Evolutionary conservation across 2,329 filamentous ascomycete species (phyloP), one percentile per base, ranked within the genome.

Genomic region (Coleophoma cylindrospora): DNA sequence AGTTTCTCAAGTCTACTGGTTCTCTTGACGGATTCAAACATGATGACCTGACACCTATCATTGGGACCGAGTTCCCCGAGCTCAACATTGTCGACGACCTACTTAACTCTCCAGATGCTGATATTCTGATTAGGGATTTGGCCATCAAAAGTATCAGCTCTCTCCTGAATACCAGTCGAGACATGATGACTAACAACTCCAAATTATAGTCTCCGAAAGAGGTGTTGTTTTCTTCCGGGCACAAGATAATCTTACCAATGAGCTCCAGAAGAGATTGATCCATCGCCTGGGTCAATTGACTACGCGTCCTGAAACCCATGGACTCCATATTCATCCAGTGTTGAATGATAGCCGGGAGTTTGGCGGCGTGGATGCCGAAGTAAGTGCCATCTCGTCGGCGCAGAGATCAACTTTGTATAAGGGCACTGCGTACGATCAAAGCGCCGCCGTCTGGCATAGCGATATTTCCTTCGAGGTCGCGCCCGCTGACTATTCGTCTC

Each of bases 221-320:
- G 81, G 82, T 15, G 83, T 87, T 3, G 80, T 86, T 44, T 84
- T 86, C 70, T 86, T 89, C 68, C 79, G 83, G 15, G 73, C 76
- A 15, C 85, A 89, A 54, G 71, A 84, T 60, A 68, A 72, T 43
- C 67, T 87, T 34, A 76, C 74, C 54, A 76, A 83, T 58, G 79
- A 82, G 1, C 72, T 84, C 2, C 83, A 86, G 61, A 89, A 89
- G 66, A 68, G 81, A 46, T 72, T 89, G 0, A 77, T 82, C 22
- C 74, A 84, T 38, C 71, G 74, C 0, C 73, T 86, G 1, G 82
- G 82, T 7, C 66, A 80, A 57, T 70, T 82, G 0, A 72, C 75
- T 0, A 79, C 80, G 45, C 80, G 81, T 50, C 80, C 81, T 0
- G 59, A 64, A 0, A 74, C 73, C 0, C 81, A 78, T 0, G 71